Conservation (phyloP, 2,329 filamentous ascomycete genomes). For the Colletotrichum tofieldiae region DNA sequence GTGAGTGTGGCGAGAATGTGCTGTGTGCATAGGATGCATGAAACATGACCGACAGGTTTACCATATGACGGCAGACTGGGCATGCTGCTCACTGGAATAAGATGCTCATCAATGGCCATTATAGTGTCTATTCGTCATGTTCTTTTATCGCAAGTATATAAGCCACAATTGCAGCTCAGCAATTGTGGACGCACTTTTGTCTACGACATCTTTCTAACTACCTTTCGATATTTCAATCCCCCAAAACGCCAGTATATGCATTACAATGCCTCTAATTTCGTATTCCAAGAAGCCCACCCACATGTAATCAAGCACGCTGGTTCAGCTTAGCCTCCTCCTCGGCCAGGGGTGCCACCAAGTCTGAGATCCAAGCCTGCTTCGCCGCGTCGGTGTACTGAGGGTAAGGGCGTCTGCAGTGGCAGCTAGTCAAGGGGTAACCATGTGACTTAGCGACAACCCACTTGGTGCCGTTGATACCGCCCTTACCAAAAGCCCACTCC, state of each 20-base stretch:
- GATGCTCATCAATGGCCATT: too few species aligned
- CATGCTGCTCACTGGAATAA: background rate
- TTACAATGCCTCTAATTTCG: background rate
- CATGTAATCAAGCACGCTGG: background rate
- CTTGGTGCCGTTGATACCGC: constrained; percentile 74
- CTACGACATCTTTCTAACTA: too few species aligned
- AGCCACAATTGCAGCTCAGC: too few species aligned
- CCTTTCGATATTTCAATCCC: background rate
- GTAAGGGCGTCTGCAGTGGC: constrained; percentile 69
- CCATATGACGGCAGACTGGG: background rate
- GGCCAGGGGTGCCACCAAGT: constrained; percentile 34
- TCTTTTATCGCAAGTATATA: too few species aligned
- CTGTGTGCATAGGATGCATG: background rate
- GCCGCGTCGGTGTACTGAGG: constrained; percentile 60
- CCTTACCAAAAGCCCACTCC: constrained; percentile 71
- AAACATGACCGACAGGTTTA: background rate
- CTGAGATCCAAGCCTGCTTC: constrained; percentile 54
- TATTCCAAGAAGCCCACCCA: background rate
- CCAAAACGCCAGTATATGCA: background rate
- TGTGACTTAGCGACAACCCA: constrained; percentile 70
- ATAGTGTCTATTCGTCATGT: background rate
- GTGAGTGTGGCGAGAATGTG: background rate
- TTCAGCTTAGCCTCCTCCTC: constrained; percentile 43
- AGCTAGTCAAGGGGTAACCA: constrained; percentile 67
- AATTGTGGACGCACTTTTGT: too few species aligned